Percentiles rank a stretch among this genome's conserved stretches.
Conservation (phyloP, 1,284 basidiomycete genomes). For the Ceratobasidium sp. region DNA sequence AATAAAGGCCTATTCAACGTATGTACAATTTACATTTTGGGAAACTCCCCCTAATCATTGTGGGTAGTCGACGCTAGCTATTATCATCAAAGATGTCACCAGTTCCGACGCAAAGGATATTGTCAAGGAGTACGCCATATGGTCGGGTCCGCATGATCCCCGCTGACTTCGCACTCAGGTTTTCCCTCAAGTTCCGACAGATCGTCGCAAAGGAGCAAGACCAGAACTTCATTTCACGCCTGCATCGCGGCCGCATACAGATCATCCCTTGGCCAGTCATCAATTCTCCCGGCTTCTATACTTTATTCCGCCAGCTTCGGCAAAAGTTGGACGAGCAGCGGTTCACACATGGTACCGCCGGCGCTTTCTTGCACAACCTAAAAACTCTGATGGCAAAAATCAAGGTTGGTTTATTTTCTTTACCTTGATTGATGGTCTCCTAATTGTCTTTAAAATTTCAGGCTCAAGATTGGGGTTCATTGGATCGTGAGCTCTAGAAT, state of each 20-base stretch:
- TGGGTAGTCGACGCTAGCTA: slow-evolving; percentile 65
- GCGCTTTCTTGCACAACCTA: slow-evolving; percentile 68
- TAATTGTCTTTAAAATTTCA: background rate
- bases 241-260: slow-evolving; percentile 67
- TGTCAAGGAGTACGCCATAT: slow-evolving; percentile 56
- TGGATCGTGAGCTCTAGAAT: slow-evolving; percentile 46
- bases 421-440: background rate
- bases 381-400: slow-evolving; percentile 77
- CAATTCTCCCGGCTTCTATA: slow-evolving; percentile 71
- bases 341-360: slow-evolving; percentile 65
- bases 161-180: slow-evolving; percentile 57
- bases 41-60: background rate
- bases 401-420: slow-evolving; percentile 61
- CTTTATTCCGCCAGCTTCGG: slow-evolving; percentile 64
- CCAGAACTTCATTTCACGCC: slow-evolving; percentile 70
- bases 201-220: slow-evolving; percentile 73
- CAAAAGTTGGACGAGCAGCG: slow-evolving; percentile 63
- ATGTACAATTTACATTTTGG: background rate
- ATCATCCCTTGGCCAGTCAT: slow-evolving; percentile 79
- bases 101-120: slow-evolving; percentile 71
- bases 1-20: slow-evolving; percentile 69
- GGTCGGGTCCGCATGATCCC: background rate
- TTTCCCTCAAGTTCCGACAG: slow-evolving; percentile 67
- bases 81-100: slow-evolving; percentile 77
- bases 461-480: slow-evolving; percentile 45